Base-by-base conservation (phyloP, 78 protist genomes). In the Chrysochromulina tobinii region DNA sequence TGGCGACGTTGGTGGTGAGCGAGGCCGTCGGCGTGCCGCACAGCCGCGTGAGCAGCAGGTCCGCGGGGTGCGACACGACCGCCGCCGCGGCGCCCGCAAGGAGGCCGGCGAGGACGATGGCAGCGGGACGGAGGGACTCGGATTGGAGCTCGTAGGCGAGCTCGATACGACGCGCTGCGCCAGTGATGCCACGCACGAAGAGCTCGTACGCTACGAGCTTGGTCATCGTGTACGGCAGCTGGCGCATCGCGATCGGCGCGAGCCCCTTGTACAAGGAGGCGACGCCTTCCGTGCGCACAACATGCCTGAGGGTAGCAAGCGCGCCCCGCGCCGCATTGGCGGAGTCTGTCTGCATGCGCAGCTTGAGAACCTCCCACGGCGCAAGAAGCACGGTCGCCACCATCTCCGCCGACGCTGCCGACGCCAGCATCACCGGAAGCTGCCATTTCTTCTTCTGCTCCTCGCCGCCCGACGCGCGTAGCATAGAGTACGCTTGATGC, bases 61-160 rank as follows among this genome's bases (percentile, higher is more conserved):
- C 84, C 58, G 84, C 84, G 27, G 84, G 84, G 12, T 75, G 84
- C 59, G 84, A 75, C 23, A 50, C 57, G 84, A 75, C 9, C 84
- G 84, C 84, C 27, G 84, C 84, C 8, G 84, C 84, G 2, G 84
- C 54, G 25, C 84, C 84, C n/a, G 84, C 84, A 15, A 51, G 0
- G 58, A 75, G 23, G 0, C 84, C 84, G 2, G 81, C 81, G 20
- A 67, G 73, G 55, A 25, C 14, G 21, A 73, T 48, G 55, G 20
- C 25, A 12, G 21, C 8, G 9, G 55, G 27, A 0, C n/a, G 25
- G 81, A 14, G 55, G 2, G 21, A 14, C 55, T 11, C 51, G 53
- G 53, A 4, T 0, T 15, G 3, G 50, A 5, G 23, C 48, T 25
- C 25, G 48, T 7, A 7, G 23, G n/a, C 73, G 17, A 23, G 7